These are phyloP conservation scores for Penicillium crustosum DNA, from an alignment of 2,329 filamentous ascomycete species.

Conservation along the genomic window DNA sequence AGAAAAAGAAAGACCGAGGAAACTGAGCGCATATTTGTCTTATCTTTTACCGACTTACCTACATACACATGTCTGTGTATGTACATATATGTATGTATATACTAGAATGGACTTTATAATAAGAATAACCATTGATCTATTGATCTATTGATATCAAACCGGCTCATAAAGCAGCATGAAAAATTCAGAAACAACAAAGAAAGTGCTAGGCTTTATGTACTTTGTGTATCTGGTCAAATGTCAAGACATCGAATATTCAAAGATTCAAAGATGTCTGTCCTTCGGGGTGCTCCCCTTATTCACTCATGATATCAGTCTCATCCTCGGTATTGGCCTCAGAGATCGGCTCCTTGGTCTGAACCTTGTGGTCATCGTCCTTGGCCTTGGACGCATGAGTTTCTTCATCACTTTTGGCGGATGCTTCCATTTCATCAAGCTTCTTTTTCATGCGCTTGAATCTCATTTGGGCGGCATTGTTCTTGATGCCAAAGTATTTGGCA, in stretches of 20 bases:
- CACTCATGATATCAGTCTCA: neutral
- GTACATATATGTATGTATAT: too few species aligned
- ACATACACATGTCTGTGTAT: too few species aligned
- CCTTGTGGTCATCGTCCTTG: neutral
- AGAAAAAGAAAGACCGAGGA: too few species aligned
- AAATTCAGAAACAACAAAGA: neutral
- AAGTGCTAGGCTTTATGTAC: neutral
- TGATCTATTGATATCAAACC: neutral
- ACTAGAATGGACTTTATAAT: too few species aligned
- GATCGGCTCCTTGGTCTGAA: neutral
- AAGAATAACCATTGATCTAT: too few species aligned
- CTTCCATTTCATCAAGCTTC: conserved; percentile 2
- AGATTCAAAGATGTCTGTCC: neutral
- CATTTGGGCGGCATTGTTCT: neutral
- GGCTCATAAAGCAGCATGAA: neutral
- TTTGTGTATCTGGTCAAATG: neutral
- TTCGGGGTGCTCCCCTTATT: neutral
- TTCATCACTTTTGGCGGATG: neutral
- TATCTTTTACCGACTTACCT: too few species aligned
- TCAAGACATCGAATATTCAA: neutral
- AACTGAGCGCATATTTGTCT: too few species aligned
- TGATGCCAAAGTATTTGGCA: neutral
- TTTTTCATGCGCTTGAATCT: neutral
- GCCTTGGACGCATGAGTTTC: neutral
- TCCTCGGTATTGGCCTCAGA: neutral